A percentile compares a stretch with the other conserved stretches of the same genome.
Conservation (phyloP, 192 early-diverging fungal genomes). For the Mortierella hygrophila region DNA sequence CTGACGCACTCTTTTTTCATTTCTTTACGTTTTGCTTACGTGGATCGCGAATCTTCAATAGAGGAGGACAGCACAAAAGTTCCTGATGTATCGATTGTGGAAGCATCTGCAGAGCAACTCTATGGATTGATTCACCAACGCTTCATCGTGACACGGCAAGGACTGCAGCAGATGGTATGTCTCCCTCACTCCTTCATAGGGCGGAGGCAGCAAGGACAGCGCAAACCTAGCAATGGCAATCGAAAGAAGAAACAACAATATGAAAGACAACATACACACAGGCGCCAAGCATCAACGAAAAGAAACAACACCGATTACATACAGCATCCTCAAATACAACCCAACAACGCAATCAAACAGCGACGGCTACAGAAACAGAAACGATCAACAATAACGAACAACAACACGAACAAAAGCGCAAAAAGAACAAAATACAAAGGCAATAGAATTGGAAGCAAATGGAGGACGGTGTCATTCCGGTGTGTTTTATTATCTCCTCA, state of each 20-base stretch:
- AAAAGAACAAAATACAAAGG: too few relatives aligned
- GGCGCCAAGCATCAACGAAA: too few relatives aligned
- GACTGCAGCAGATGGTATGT: constrained; percentile 85
- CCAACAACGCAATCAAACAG: too few relatives aligned
- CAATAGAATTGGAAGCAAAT: not conserved
- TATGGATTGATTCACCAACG: constrained; percentile 96
- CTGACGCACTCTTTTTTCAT: not conserved
- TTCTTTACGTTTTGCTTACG: not conserved
- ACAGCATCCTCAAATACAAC: too few relatives aligned
- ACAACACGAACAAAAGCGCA: too few relatives aligned
- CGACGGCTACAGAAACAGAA: too few relatives aligned
- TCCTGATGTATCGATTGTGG: constrained; percentile 81
- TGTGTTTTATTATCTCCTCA: not conserved
- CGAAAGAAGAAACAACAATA: not conserved
- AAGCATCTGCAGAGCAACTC: constrained; percentile 89
- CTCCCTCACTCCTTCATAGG: not conserved
- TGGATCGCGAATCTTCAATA: constrained; percentile 8
- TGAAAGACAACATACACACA: too few relatives aligned
- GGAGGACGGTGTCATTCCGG: not conserved
- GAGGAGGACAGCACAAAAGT: constrained; percentile 70
- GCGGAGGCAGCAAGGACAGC: not conserved
- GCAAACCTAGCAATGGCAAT: not conserved
- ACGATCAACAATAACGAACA: too few relatives aligned
- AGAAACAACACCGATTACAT: too few relatives aligned
- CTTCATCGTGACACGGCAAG: constrained; percentile 89